Base-by-base conservation (phyloP, 495 filamentous ascomycete species). In the Physcia stellaris region DNA sequence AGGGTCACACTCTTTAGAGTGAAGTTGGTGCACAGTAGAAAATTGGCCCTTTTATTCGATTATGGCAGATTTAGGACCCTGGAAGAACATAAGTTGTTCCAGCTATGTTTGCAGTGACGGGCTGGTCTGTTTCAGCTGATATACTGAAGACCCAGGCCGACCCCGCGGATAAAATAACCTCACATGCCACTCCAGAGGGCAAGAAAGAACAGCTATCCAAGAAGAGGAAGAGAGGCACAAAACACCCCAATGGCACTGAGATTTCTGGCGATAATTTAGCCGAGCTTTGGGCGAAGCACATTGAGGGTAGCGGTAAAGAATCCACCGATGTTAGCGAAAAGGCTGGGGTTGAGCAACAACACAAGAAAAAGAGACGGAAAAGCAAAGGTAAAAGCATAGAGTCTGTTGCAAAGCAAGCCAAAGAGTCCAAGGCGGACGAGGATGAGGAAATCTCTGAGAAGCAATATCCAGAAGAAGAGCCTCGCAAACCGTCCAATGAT, bases 61-160 rank as follows among this genome's bases (percentile, higher is more conserved):
- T n/a, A n/a, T n/a, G n/a, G n/a, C n/a, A n/a, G n/a, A n/a, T n/a
- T n/a, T n/a, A n/a, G n/a, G n/a, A n/a, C n/a, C n/a, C n/a, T n/a
- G n/a, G n/a, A n/a, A n/a, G n/a, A n/a, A n/a, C n/a, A n/a, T n/a
- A n/a, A 28, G 26, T 13, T 28, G 7, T 13, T 7, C 26, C 26
- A 42, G 21, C 36, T 45, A 95, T 98, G 90, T 98, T 98, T 55
- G 75, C 86, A 4, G 87, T 95, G 37, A 81, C 81, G 46, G 90
- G 88, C 44, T 93, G 86, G 83, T 80, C 81, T 16, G 64, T 95
- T 19, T 69, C 83, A 43, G 67, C 75, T 37, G 68, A 73, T 47
- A 63, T 62, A 32, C 71, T 86, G 35, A 83, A 80, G 58, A 57
- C 71, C 17, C 86, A 94, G 60, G 67, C 60, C 21, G 66, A 73